Evolutionary conservation across 2,329 filamentous ascomycete species (phyloP).

Genomic region (Byssochlamys sp.): DNA sequence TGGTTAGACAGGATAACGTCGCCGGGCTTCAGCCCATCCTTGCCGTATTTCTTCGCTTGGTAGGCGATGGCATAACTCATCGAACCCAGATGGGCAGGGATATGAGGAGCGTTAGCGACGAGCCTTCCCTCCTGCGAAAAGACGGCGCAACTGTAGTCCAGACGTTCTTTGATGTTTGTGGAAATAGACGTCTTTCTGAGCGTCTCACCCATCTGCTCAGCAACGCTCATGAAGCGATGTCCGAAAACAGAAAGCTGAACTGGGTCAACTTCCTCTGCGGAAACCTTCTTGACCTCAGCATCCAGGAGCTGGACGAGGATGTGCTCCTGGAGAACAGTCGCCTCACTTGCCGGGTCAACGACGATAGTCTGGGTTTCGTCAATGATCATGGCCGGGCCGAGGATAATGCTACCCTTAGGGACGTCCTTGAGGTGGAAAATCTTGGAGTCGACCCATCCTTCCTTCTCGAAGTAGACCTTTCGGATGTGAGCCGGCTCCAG

Average conservation of each 20-base stretch:
- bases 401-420: constrained; percentile 11
- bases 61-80: constrained; percentile 78
- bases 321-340: constrained; percentile 72
- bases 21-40: constrained; percentile 64
- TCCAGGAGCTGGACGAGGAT: constrained; percentile 71
- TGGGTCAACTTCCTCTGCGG: constrained; percentile 33
- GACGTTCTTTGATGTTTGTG: constrained; percentile 71
- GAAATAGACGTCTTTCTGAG: constrained; percentile 48
- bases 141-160: constrained; percentile 74
- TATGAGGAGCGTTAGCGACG: constrained; percentile 60
- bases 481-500: constrained; percentile 11
- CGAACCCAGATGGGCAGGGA: constrained; percentile 70
- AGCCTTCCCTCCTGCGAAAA: constrained; percentile 68
- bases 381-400: constrained; percentile 48
- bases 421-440: constrained; percentile 20
- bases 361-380: constrained; percentile 72
- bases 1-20: constrained; percentile 80
- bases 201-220: constrained; percentile 50
- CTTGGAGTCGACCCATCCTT: constrained; percentile 16
- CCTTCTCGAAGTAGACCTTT: constrained; percentile 19
- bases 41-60: constrained; percentile 65
- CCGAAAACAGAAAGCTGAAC: constrained; percentile 48
- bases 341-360: constrained; percentile 66
- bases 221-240: constrained; percentile 51
- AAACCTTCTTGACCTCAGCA: constrained; percentile 37